Evolutionary conservation across 192 early-diverging fungal species (phyloP).

Genomic region (Diversispora epigaea): DNA sequence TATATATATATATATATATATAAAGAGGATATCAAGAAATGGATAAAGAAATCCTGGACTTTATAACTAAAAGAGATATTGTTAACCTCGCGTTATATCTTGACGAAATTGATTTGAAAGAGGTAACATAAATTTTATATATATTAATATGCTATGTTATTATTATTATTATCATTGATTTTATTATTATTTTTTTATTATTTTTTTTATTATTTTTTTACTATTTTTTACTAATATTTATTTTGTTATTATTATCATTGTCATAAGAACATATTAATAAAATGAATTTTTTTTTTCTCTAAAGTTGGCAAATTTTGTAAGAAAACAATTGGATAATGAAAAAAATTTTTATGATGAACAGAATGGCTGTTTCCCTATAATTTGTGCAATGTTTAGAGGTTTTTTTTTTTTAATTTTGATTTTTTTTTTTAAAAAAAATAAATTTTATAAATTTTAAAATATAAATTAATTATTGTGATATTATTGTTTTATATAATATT

Average conservation of each 20-base stretch:
- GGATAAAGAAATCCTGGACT: constrained; percentile 4
- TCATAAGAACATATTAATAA: neutral
- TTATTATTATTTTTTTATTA: neutral
- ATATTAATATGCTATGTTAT: neutral
- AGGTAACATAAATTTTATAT: neutral
- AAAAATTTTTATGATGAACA: neutral
- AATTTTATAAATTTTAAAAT: no score
- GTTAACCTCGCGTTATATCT: neutral
- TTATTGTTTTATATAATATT: neutral
- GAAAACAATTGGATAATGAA: neutral
- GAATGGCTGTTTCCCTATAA: constrained; percentile 3
- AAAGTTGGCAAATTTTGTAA: constrained; percentile 1
- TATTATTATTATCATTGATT: neutral
- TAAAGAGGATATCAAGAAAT: neutral
- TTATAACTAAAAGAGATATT: neutral
- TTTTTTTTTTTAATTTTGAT: neutral
- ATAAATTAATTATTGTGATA: no score
- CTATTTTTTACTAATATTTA: neutral
- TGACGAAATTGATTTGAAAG: neutral
- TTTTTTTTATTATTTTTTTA: neutral
- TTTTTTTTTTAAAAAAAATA: neutral
- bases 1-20: no score
- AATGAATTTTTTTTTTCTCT: neutral
- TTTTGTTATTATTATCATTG: neutral
- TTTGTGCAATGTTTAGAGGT: constrained; percentile 14